Conservation (phyloP, 192 early-diverging fungal species). For the Coemansia reversa region DNA sequence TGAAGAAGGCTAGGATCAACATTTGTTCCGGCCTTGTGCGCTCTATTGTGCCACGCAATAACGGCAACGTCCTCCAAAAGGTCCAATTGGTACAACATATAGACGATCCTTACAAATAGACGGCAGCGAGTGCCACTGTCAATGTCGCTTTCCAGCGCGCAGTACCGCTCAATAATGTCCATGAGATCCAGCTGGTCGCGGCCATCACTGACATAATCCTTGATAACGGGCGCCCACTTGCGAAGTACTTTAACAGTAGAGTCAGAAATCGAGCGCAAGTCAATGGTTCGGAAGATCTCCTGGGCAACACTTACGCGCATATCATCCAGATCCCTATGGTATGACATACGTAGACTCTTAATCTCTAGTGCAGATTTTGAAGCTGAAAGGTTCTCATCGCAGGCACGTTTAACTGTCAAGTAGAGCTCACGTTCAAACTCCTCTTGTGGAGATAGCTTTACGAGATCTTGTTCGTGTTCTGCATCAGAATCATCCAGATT, state of each 20-base stretch:
- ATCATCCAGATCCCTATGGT: conserved; percentile 77
- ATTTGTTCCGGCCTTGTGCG: conserved; percentile 33
- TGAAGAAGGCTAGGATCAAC: conserved; percentile 54
- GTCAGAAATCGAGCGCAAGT: conserved; percentile 46
- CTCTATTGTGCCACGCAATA: conserved; percentile 69
- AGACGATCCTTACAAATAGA: conserved; percentile 62
- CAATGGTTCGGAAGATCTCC: conserved; percentile 62
- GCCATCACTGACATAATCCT: conserved; percentile 62
- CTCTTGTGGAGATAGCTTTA: conserved; percentile 51
- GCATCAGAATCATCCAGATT: conserved; percentile 14
- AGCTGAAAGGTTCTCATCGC: conserved; percentile 71
- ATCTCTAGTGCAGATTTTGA: conserved; percentile 81
- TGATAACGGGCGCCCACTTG: conserved; percentile 73
- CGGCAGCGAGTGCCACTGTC: conserved; percentile 47
- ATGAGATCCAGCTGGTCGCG: conserved; percentile 76
- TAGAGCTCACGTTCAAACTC: conserved; percentile 69
- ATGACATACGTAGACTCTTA: conserved; percentile 83
- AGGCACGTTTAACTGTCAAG: conserved; percentile 78
- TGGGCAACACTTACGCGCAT: conserved; percentile 75
- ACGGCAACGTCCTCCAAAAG: conserved; percentile 81
- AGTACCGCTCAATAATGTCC: conserved; percentile 57
- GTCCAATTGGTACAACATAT: conserved; percentile 74
- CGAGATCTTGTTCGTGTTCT: conserved; percentile 51
- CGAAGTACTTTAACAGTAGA: conserved; percentile 53
- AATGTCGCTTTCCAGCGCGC: conserved; percentile 27